Evolutionary conservation across 2,329 filamentous ascomycete genomes (phyloP).

Genomic region (Phoma sp.): DNA sequence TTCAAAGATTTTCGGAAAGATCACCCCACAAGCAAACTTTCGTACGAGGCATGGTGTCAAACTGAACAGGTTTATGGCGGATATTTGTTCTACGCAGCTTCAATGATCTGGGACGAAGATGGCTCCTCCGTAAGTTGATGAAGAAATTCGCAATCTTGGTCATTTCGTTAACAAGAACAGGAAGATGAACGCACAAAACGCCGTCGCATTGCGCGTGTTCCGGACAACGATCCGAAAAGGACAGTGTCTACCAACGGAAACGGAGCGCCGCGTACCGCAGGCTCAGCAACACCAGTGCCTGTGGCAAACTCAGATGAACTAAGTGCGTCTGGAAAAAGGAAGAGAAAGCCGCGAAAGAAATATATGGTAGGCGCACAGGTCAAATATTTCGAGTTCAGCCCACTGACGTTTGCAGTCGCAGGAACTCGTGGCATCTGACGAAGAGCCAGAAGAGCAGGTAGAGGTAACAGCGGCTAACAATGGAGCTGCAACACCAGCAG

Average conservation of each 20-base stretch:
- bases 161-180: slow-evolving; percentile 31
- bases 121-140: slow-evolving; percentile 36
- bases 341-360: slow-evolving; percentile 38
- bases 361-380: slow-evolving; percentile 28
- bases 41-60: slow-evolving; percentile 41
- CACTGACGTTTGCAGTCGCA: slow-evolving; percentile 34
- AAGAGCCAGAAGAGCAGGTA: slow-evolving; percentile 28
- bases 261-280: slow-evolving; percentile 22
- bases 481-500: slow-evolving; percentile 19
- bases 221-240: slow-evolving; percentile 34
- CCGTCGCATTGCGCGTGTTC: slow-evolving; percentile 27
- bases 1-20: slow-evolving; percentile 36
- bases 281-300: slow-evolving; percentile 24
- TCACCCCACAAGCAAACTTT: slow-evolving; percentile 29
- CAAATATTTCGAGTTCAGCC: neutral
- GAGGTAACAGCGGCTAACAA: slow-evolving; percentile 14
- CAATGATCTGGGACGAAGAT: slow-evolving; percentile 37
- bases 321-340: slow-evolving; percentile 35
- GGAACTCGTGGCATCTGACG: slow-evolving; percentile 40
- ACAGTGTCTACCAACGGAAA: slow-evolving; percentile 35
- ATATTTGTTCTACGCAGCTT: slow-evolving; percentile 39
- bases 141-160: neutral
- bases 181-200: slow-evolving; percentile 32
- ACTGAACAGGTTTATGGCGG: slow-evolving; percentile 37
- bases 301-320: slow-evolving; percentile 28